Base-by-base conservation (phyloP, 2,329 filamentous ascomycete species). In the Colletotrichum viniferum region DNA sequence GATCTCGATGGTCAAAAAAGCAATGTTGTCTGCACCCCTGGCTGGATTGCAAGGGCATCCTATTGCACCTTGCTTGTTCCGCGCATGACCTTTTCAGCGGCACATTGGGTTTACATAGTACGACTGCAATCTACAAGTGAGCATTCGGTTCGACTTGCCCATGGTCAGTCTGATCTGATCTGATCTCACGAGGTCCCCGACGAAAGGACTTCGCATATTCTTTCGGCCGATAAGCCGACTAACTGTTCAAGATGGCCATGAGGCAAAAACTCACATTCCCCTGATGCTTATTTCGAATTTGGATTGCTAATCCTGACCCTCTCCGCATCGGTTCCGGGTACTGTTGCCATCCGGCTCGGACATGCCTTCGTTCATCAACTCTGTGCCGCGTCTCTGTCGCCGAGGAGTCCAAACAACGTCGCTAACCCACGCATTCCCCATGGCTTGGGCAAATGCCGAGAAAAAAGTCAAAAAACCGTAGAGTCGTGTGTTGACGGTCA, bases 11-110 rank as follows among this genome's bases (percentile, higher is more conserved):
- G 43, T 38, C 63, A 24, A 70, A 68, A 69, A 69, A 73, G 69
- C 69, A 73, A 73, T 73, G 30, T 32, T 63, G 18, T 48, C 21
- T n/a, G n/a, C 32, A 56, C 48, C 73, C 73, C 73, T 72, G 48
- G 73, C 73, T 60, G 56, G 69, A 56, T 60, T 68, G 69, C 73
- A 76, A 69, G 73, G 73, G 69, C 69, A 60, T 60, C 28, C 70
- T 76, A 32, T 24, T 62, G 34, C 73, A 73, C 73, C 69, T 69
- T 60, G 62, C 62, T 64, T 48, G n/a, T 32, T 38, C 56, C 21
- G 14, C 63, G 13, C 36, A 21, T n/a, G 30, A 21, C 18, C 36
- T 34, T 55, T 56, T 43, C 28, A 48, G 32, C 48, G 58, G 66
- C 43, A 52, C 43, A 4, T 30, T 68, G 68, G 61, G n/a, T 65